Percentiles rank a stretch among this genome's conserved stretches.
phyloP scores from a whole-genome alignment of 208 protist genomes.

The Giardia muris region DNA sequence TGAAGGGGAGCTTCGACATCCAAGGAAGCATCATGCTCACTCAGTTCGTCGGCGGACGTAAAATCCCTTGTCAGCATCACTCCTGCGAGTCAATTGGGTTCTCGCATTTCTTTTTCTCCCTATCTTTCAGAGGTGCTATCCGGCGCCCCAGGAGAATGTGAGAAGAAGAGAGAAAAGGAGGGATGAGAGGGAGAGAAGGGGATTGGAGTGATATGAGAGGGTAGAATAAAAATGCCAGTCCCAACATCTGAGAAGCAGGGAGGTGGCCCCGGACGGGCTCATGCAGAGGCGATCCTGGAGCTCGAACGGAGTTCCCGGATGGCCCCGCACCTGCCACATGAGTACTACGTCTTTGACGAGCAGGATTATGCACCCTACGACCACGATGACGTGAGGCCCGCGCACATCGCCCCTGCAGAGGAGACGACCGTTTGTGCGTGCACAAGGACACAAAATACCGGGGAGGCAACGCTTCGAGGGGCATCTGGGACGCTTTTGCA shows the following conservation, averaged over 20 bases:
- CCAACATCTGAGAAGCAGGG: too few relatives aligned
- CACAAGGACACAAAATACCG: neutral
- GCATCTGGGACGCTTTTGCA: neutral
- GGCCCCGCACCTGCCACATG: neutral
- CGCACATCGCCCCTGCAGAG: neutral
- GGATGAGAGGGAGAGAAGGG: too few relatives aligned
- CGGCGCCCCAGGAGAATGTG: too few relatives aligned
- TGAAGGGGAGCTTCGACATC: neutral
- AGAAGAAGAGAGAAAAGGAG: too few relatives aligned
- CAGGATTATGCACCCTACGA: neutral
- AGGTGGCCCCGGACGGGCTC: too few relatives aligned
- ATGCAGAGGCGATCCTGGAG: too few relatives aligned
- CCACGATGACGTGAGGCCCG: neutral
- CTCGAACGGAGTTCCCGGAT: neutral
- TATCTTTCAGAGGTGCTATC: too few relatives aligned
- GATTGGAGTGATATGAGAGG: too few relatives aligned
- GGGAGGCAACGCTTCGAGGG: neutral
- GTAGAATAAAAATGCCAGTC: too few relatives aligned
- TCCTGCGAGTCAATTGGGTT: neutral
- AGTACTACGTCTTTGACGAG: neutral
- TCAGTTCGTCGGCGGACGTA: neutral
- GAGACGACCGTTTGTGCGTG: neutral
- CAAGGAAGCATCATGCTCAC: neutral
- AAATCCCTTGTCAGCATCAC: neutral
- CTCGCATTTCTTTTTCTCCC: neutral